Percentiles rank a stretch among this genome's conserved stretches.
These are phyloP conservation scores for Suillus tomentosus DNA, from an alignment of 768 basidiomycete genomes.

Conservation along the genomic window DNA sequence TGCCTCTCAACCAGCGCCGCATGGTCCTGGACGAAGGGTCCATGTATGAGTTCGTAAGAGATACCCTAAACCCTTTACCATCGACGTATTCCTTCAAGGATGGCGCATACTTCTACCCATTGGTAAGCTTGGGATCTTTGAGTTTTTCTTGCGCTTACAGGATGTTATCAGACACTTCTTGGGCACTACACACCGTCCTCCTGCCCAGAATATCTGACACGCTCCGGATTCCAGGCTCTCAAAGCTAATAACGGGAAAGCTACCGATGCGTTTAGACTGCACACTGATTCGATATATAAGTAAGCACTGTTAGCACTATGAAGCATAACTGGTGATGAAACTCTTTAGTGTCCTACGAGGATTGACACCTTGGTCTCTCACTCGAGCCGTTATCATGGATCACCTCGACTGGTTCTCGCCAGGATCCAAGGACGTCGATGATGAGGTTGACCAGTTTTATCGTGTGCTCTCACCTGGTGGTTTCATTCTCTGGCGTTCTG, in stretches of 20 bases:
- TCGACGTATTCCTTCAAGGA: constrained; percentile 54
- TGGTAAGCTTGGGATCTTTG: constrained; percentile 36
- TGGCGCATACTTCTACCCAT: constrained; percentile 68
- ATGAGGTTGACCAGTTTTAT: constrained; percentile 55
- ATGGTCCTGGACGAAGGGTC: constrained; percentile 58
- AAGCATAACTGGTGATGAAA: not conserved
- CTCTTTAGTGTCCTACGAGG: constrained; percentile 45
- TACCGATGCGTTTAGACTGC: constrained; percentile 62
- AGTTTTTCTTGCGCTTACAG: constrained; percentile 1
- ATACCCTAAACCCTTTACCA: constrained; percentile 53
- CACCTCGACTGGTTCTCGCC: constrained; percentile 63
- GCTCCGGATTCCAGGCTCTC: constrained; percentile 56
- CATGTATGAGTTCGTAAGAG: constrained; percentile 49
- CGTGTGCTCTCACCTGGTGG: constrained; percentile 62
- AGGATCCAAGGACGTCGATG: constrained; percentile 46
- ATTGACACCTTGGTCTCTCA: constrained; percentile 50
- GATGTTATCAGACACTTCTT: constrained; percentile 38
- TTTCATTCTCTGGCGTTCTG: constrained; percentile 66
- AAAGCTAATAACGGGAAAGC: constrained; percentile 46
- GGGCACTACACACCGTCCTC: constrained; percentile 61
- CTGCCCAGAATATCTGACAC: constrained; percentile 66
- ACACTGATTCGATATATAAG: constrained; percentile 74
- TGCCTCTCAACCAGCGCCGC: constrained; percentile 67
- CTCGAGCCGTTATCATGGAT: constrained; percentile 72
- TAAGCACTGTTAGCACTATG: constrained; percentile 30